A percentile compares a stretch with the other conserved stretches of the same genome.
Evolutionary conservation across 257 asterid species (phyloP).

Genomic region (Solanum pimpinellifolium): DNA sequence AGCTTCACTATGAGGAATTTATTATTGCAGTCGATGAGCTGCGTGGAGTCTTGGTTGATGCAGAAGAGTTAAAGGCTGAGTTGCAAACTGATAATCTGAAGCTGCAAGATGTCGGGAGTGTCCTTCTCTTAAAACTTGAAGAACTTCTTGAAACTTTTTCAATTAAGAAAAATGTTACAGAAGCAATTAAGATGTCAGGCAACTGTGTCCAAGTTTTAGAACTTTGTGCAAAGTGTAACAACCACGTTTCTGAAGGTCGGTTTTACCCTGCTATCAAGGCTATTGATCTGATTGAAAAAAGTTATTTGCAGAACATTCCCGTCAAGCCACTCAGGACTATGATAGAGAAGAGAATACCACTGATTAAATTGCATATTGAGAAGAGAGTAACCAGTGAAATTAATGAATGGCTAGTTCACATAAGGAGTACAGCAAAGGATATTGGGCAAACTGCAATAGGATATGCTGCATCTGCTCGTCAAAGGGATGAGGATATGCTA

Average conservation of each 20-base stretch:
- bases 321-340: constrained; percentile 43
- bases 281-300: constrained; percentile 69
- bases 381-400: constrained; percentile 70
- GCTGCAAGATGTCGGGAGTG: constrained; percentile 73
- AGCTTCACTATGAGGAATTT: constrained; percentile 88
- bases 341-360: constrained; percentile 56
- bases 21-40: constrained; percentile 88
- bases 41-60: constrained; percentile 89
- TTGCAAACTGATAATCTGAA: constrained; percentile 70
- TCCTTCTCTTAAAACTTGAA: constrained; percentile 65
- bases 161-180: constrained; percentile 61
- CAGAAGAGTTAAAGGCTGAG: constrained; percentile 83
- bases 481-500: constrained; percentile 89
- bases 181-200: constrained; percentile 77
- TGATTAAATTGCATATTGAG: constrained; percentile 64
- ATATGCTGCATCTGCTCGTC: constrained; percentile 77
- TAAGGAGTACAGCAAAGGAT: constrained; percentile 70
- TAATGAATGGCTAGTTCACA: constrained; percentile 85
- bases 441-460: constrained; percentile 86
- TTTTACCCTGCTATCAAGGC: constrained; percentile 91
- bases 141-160: constrained; percentile 80
- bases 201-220: constrained; percentile 65
- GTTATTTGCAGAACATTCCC: constrained; percentile 52
- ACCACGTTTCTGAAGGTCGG: constrained; percentile 60
- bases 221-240: constrained; percentile 73